Conservation (phyloP, 768 basidiomycete species). For the Phanerochaete sordida region DNA sequence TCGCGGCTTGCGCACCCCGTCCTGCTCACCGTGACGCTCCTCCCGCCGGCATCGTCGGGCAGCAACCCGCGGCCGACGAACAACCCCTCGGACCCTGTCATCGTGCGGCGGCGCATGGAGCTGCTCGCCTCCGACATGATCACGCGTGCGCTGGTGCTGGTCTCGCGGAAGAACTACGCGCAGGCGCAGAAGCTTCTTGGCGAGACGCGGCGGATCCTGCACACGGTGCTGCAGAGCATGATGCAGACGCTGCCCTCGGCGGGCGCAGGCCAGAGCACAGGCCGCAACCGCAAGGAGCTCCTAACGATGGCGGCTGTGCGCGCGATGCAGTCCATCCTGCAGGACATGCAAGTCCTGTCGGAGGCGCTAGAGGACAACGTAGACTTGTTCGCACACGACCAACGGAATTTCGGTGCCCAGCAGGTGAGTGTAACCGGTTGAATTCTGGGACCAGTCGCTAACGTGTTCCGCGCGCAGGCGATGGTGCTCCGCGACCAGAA, state of each 20-base stretch:
- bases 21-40: slow-evolving; percentile 88
- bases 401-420: slow-evolving; percentile 95
- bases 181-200: slow-evolving; percentile 89
- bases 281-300: slow-evolving; percentile 76
- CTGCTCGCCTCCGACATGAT: slow-evolving; percentile 97
- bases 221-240: slow-evolving; percentile 85
- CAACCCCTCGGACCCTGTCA: slow-evolving; percentile 71
- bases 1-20: slow-evolving; percentile 90
- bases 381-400: slow-evolving; percentile 89
- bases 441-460: background rate
- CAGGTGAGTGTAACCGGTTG: slow-evolving; percentile 55
- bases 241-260: slow-evolving; percentile 68
- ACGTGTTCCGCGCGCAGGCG: slow-evolving; percentile 49
- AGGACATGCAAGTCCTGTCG: slow-evolving; percentile 81
- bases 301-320: slow-evolving; percentile 70
- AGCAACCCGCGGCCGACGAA: slow-evolving; percentile 40
- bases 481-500: slow-evolving; percentile 96
- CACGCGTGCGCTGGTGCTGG: slow-evolving; percentile 87
- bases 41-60: slow-evolving; percentile 45
- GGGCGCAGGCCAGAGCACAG: slow-evolving; percentile 35
- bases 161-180: slow-evolving; percentile 84
- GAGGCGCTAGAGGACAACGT: slow-evolving; percentile 92
- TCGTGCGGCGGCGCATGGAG: slow-evolving; percentile 94
- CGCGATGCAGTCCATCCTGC: slow-evolving; percentile 79
- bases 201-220: slow-evolving; percentile 89